A percentile compares a stretch with the other conserved stretches of the same genome.
Conservation (phyloP, 345 rosid genomes). For the Populus nigra region DNA sequence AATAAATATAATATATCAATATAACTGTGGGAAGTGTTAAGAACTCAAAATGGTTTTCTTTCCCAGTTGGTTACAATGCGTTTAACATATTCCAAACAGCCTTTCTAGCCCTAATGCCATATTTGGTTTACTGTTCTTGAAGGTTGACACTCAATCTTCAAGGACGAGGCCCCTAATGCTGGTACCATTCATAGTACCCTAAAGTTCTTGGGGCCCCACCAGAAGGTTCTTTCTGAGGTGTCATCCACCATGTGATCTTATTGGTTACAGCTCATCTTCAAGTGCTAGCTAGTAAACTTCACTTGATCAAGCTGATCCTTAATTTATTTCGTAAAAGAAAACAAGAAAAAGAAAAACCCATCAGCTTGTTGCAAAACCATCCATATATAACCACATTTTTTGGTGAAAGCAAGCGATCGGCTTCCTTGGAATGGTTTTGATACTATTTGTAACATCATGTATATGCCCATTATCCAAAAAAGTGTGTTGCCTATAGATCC, state of each 20-base stretch:
- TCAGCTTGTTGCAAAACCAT: neutral
- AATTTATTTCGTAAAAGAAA: too few species aligned
- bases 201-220: conserved; percentile 29
- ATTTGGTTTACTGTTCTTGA: conserved; percentile 1
- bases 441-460: neutral
- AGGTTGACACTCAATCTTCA: conserved; percentile 3
- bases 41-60: conserved; percentile 23
- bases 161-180: conserved; percentile 15
- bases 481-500: too few species aligned
- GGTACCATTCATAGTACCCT: conserved; percentile 36
- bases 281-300: conserved; percentile 14
- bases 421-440: neutral
- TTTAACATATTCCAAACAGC: conserved; percentile 19
- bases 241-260: conserved; percentile 65
- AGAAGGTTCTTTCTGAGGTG: conserved; percentile 54
- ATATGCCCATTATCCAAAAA: too few species aligned
- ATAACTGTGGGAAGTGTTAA: conserved; percentile 9
- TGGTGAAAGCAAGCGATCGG: neutral
- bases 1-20: conserved; percentile 1
- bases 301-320: neutral
- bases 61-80: conserved; percentile 39
- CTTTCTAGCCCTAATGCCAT: conserved; percentile 26
- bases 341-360: neutral
- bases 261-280: conserved; percentile 56
- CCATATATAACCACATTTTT: neutral